Evolutionary conservation across 257 asterid genomes (phyloP).

Genomic region (Verbascum thapsus): DNA sequence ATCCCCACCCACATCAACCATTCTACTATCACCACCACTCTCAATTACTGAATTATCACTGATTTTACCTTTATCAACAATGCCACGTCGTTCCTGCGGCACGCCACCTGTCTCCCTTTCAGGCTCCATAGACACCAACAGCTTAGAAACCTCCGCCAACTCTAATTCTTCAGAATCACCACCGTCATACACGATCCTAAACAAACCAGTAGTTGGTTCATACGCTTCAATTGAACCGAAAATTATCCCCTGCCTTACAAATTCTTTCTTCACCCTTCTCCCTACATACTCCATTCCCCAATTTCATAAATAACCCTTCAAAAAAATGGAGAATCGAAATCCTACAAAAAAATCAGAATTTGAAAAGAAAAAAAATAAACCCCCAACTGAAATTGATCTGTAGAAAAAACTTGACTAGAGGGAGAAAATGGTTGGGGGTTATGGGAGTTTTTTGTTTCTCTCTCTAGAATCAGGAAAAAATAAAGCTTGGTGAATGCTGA

Average conservation of each 20-base stretch:
- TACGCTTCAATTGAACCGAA: slow-evolving; percentile 57
- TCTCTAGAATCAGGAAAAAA: too few species aligned
- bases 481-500: slow-evolving; percentile 38
- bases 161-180: slow-evolving; percentile 75
- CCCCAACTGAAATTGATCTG: slow-evolving; percentile 34
- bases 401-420: too few species aligned
- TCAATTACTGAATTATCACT: slow-evolving; percentile 29
- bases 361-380: not conserved
- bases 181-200: slow-evolving; percentile 65
- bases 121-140: slow-evolving; percentile 42
- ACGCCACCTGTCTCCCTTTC: too few species aligned
- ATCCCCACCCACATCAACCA: slow-evolving; percentile 36
- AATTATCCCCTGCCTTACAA: slow-evolving; percentile 46
- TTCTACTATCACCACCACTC: slow-evolving; percentile 31
- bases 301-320: slow-evolving; percentile 33
- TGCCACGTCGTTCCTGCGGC: slow-evolving; percentile 49
- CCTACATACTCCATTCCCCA: slow-evolving; percentile 73
- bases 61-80: slow-evolving; percentile 40
- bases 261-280: slow-evolving; percentile 64
- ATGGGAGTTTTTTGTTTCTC: too few species aligned
- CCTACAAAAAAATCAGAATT: slow-evolving; percentile 4
- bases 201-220: slow-evolving; percentile 51
- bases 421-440: too few species aligned
- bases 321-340: slow-evolving; percentile 22
- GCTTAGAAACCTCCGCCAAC: slow-evolving; percentile 40